Base-by-base conservation (phyloP, 495 filamentous ascomycete genomes). In the Thermochaetoides thermophila region DNA sequence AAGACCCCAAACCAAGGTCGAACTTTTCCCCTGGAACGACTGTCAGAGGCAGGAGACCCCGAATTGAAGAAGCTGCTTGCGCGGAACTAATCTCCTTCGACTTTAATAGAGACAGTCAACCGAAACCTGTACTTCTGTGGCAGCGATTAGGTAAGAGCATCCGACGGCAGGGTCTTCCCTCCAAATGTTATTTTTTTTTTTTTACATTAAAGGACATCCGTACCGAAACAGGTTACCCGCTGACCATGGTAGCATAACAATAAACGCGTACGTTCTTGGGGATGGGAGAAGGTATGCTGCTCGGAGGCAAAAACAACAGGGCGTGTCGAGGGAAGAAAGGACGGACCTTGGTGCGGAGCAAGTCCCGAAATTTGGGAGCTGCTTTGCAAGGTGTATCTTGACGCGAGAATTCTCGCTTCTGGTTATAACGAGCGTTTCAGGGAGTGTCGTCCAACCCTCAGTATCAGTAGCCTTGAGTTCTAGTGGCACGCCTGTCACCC, bases 141-240 rank as follows among this genome's bases (percentile, higher is more conserved):
- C 10, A 84, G 76, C 2, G 73, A 72, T 11, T 76, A 61, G 19
- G 71, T 58, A 17, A 78, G 64, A 23, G 74, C 76, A 23, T 61
- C 60, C 12, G 66, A 55, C 10, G 71, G 51, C 4, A 84, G 85
- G 3, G 76, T 76, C 27, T 57, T 69, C n/a, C 85, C 85, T 5
- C 70, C 71, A 44, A 93, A 93, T 8, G 66, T 64, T 19, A 94
- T 64, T 5, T 42, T 57, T 2, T 46, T 39, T 2, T n/a, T n/a
- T n/a, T n/a, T n/a, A n/a, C 43, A 46, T 92, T 73, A 44, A 95
- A 94, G 8, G 53, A 59, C 25, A 93, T 68, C 86, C 84, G 94
- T 4, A 84, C 81, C 21, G 86, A 86, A 24, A 94, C 58, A 19
- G 87, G 85, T 5, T 78, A 76, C 44, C 86, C 81, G 39, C 85